phyloP scores from a whole-genome alignment of 169 alveolate species.

The Eimeria zaria region DNA sequence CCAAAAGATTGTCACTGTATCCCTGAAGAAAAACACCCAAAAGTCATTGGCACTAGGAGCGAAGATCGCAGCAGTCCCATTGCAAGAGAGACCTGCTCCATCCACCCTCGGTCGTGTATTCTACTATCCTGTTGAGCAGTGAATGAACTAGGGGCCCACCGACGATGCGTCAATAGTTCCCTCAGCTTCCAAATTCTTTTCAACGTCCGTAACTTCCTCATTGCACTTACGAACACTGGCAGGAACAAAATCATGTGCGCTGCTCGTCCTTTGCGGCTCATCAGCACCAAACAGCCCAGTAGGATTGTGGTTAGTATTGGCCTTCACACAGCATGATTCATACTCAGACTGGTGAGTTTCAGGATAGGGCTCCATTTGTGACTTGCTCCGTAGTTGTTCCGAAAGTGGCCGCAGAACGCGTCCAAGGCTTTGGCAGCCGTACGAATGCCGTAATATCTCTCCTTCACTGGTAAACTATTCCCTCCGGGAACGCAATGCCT shows the following conservation, averaged over 20 bases:
- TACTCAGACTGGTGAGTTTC: no score
- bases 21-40: constrained; percentile 32
- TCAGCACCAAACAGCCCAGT: constrained; percentile 11
- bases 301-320: no score
- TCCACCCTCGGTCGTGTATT: not conserved
- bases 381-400: not conserved
- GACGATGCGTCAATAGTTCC: not conserved
- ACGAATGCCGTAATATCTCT: not conserved
- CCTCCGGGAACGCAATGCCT: not conserved
- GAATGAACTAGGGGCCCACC: not conserved
- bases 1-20: not conserved
- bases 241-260: not conserved
- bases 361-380: not conserved
- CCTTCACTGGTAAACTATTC: not conserved
- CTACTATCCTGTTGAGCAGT: not conserved
- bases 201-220: not conserved
- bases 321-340: not conserved
- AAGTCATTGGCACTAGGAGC: not conserved
- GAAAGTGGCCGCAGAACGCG: not conserved
- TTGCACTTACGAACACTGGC: not conserved
- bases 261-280: not conserved
- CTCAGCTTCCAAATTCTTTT: not conserved
- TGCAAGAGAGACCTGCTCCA: not conserved
- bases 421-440: not conserved
- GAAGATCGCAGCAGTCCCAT: not conserved